phyloP scores from a whole-genome alignment of 495 filamentous ascomycete genomes.

The Xylaria palmicola region DNA sequence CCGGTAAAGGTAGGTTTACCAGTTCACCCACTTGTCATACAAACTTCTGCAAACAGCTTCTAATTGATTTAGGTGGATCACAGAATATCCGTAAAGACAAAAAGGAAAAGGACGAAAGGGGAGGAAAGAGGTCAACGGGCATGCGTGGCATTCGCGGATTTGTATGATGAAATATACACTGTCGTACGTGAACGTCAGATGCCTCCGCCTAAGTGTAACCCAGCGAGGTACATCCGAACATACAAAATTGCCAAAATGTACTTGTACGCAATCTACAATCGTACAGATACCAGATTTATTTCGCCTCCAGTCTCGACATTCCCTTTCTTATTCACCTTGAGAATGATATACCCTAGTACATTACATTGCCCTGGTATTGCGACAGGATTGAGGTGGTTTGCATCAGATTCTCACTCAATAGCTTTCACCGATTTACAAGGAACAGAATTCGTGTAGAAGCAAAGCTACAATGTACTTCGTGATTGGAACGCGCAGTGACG shows the following conservation, averaged over 20 bases:
- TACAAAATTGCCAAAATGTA: too few relatives aligned
- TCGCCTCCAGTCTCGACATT: too few relatives aligned
- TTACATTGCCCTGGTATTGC: too few relatives aligned
- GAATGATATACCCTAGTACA: too few relatives aligned
- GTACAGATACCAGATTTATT: too few relatives aligned
- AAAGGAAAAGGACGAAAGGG: slow-evolving; percentile 50
- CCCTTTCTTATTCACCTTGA: too few relatives aligned
- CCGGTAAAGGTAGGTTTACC: slow-evolving; percentile 40
- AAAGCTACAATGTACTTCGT: slow-evolving; percentile 1
- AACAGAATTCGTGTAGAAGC: background rate
- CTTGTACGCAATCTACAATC: too few relatives aligned
- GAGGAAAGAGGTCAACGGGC: slow-evolving; percentile 52
- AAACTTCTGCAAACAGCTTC: slow-evolving; percentile 18
- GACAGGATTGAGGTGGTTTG: too few relatives aligned
- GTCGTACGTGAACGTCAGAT: too few relatives aligned
- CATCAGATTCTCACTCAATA: too few relatives aligned
- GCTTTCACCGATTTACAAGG: background rate
- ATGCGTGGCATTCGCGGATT: slow-evolving; percentile 52
- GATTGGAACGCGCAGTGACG: background rate
- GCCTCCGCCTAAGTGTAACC: too few relatives aligned
- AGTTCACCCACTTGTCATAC: background rate
- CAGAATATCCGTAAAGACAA: slow-evolving; percentile 57
- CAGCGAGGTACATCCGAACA: too few relatives aligned
- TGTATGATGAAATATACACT: background rate
- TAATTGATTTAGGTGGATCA: slow-evolving; percentile 49